Percentiles rank a stretch among this genome's conserved stretches.
These are phyloP conservation scores for Candida coquimbonensis DNA, from an alignment of 805 yeast genomes.

Conservation along the genomic window DNA sequence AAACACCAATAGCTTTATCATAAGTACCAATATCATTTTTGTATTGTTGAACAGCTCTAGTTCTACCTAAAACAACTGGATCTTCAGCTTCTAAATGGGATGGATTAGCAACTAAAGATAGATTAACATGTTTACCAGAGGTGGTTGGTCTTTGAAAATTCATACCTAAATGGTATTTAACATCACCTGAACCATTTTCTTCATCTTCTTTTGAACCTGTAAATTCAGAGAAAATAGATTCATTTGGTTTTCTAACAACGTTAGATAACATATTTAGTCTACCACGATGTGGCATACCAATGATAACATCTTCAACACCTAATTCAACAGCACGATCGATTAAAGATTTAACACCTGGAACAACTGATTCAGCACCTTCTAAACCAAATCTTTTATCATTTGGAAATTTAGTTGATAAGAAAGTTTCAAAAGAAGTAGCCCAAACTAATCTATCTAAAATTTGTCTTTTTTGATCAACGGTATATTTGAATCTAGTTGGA, in stretches of 20 bases:
- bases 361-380: slow-evolving; percentile 96
- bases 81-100: slow-evolving; percentile 99
- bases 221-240: slow-evolving; percentile 94
- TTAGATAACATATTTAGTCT: slow-evolving; percentile 95
- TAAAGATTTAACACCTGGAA: slow-evolving; percentile 94
- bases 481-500: slow-evolving; percentile 77
- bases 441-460: slow-evolving; percentile 94
- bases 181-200: slow-evolving; percentile 95
- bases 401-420: slow-evolving; percentile 92
- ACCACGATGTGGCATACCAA: slow-evolving; percentile 99
- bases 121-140: slow-evolving; percentile 91
- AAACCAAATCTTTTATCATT: slow-evolving; percentile 97
- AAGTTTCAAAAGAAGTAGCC: slow-evolving; percentile 91
- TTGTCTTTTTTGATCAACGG: slow-evolving; percentile 88
- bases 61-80: slow-evolving; percentile 96
- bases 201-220: slow-evolving; percentile 84
- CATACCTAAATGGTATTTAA: slow-evolving; percentile 98
- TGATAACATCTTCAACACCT: slow-evolving; percentile 93
- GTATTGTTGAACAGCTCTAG: slow-evolving; percentile 90
- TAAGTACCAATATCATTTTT: slow-evolving; percentile 79
- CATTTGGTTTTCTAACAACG: slow-evolving; percentile 98
- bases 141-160: slow-evolving; percentile 98
- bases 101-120: slow-evolving; percentile 96
- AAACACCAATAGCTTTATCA: slow-evolving; percentile 83
- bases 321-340: slow-evolving; percentile 88